Percentiles rank a stretch among this genome's conserved stretches.
Conservation (phyloP, 2,329 filamentous ascomycete genomes). For the Aspergillaceae sp. region DNA sequence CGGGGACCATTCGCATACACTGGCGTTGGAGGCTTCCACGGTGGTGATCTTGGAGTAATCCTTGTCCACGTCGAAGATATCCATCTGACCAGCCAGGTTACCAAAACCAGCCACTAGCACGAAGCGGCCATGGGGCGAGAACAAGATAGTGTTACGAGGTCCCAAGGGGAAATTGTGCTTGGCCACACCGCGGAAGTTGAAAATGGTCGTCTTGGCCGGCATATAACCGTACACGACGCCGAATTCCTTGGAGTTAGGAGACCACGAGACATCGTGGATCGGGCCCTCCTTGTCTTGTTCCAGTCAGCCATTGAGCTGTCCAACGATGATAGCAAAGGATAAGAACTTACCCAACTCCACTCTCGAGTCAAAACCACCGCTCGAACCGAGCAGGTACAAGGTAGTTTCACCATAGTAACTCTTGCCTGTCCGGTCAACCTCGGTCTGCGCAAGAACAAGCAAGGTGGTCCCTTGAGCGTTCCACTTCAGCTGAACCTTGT, state of each 20-base stretch:
- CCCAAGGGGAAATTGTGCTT: slow-evolving; percentile 78
- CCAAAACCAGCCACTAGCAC: slow-evolving; percentile 93
- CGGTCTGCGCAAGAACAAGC: slow-evolving; percentile 92
- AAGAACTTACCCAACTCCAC: slow-evolving; percentile 57
- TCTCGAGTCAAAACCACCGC: slow-evolving; percentile 83
- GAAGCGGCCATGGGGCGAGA: slow-evolving; percentile 88
- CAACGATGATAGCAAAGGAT: background rate
- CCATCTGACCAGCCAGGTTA: slow-evolving; percentile 94
- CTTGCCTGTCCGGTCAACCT: slow-evolving; percentile 97
- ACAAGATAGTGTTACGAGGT: slow-evolving; percentile 89
- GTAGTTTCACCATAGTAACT: slow-evolving; percentile 99
- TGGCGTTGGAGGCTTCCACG: slow-evolving; percentile 91
- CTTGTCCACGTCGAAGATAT: slow-evolving; percentile 92
- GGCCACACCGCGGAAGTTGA: slow-evolving; percentile 77
- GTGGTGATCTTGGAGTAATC: slow-evolving; percentile 88
- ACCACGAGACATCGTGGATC: slow-evolving; percentile 98
- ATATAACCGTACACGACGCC: slow-evolving; percentile 97
- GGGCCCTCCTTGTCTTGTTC: slow-evolving; percentile 81
- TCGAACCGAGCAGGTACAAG: slow-evolving; percentile 87
- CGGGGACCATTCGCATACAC: slow-evolving; percentile 93
- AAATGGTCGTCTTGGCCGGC: slow-evolving; percentile 98
- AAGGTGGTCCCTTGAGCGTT: slow-evolving; percentile 84
- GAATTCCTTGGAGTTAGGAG: slow-evolving; percentile 93
- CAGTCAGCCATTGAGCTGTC: slow-evolving; percentile 5
- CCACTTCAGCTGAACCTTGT: slow-evolving; percentile 99